Conservation (phyloP, 768 basidiomycete genomes). For the Lenzites betulinus region DNA sequence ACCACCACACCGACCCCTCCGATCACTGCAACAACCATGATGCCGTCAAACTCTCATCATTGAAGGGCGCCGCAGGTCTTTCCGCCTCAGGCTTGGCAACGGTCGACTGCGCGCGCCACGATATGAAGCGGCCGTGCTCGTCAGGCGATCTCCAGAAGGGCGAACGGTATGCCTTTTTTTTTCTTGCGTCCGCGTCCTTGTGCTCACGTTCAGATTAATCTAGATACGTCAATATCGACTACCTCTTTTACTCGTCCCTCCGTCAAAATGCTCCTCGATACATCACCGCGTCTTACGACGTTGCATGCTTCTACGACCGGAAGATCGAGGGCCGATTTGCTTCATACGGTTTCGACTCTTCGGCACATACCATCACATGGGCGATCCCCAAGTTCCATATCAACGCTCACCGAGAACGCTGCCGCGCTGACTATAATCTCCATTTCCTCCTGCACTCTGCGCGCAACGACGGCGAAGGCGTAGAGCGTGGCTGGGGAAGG, state of each 20-base stretch:
- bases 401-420: conserved; percentile 34
- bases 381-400: conserved; percentile 44
- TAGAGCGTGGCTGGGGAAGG: conserved; percentile 40
- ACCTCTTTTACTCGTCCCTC: conserved; percentile 16
- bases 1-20: conserved; percentile 24
- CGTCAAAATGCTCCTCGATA: background rate
- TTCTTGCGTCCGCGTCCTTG: background rate
- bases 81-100: conserved; percentile 21
- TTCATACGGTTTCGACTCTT: background rate
- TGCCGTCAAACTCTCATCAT: conserved; percentile 19
- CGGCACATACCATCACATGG: conserved; percentile 3
- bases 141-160: conserved; percentile 32
- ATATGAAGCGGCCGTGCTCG: conserved; percentile 24
- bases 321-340: conserved; percentile 13
- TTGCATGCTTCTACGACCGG: conserved; percentile 27
- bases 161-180: conserved; percentile 24
- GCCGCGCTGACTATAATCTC: conserved; percentile 35
- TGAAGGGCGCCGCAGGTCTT: conserved; percentile 5
- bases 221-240: conserved; percentile 30
- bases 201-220: background rate
- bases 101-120: conserved; percentile 26
- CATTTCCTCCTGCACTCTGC: conserved; percentile 33
- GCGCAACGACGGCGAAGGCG: conserved; percentile 38
- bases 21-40: conserved; percentile 21
- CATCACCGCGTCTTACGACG: conserved; percentile 22